phyloP scores from a whole-genome alignment of 495 filamentous ascomycete genomes.

The Apodospora peruviana region DNA sequence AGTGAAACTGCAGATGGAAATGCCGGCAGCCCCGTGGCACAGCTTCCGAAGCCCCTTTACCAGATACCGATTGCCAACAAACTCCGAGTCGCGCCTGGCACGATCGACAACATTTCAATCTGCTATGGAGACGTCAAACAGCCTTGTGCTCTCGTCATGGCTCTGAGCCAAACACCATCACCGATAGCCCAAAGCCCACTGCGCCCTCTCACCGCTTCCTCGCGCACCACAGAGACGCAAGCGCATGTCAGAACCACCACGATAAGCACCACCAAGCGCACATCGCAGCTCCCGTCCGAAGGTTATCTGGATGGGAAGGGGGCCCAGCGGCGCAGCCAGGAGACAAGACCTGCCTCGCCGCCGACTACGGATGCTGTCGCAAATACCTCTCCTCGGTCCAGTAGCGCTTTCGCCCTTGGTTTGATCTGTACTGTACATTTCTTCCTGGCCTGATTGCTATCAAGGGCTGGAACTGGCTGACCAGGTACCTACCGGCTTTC shows the following conservation, averaged over 20 bases:
- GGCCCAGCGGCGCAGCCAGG: neutral
- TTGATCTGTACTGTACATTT: too few species aligned
- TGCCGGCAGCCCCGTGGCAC: conserved; percentile 2
- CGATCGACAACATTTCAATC: conserved; percentile 7
- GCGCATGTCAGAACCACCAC: neutral
- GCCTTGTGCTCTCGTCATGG: neutral
- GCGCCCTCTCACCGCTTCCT: neutral
- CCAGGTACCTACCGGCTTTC: conserved; percentile 8
- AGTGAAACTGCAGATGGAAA: neutral
- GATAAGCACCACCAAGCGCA: neutral
- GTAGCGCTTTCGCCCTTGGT: too few species aligned
- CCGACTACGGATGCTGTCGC: neutral
- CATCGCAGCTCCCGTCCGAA: neutral
- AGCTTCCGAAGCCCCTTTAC: neutral
- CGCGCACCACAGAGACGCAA: neutral
- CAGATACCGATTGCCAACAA: neutral
- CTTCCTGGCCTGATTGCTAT: too few species aligned
- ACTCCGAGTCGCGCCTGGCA: conserved; percentile 1
- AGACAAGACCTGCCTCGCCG: neutral
- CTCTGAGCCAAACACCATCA: neutral
- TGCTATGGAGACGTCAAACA: neutral
- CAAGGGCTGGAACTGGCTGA: too few species aligned
- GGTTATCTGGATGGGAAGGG: neutral
- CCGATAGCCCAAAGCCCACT: too few species aligned
- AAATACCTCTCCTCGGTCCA: too few species aligned